A percentile compares a stretch with the other conserved stretches of the same genome.
Conservation (phyloP, 306 rosid genomes). For the Purshia tridentata region DNA sequence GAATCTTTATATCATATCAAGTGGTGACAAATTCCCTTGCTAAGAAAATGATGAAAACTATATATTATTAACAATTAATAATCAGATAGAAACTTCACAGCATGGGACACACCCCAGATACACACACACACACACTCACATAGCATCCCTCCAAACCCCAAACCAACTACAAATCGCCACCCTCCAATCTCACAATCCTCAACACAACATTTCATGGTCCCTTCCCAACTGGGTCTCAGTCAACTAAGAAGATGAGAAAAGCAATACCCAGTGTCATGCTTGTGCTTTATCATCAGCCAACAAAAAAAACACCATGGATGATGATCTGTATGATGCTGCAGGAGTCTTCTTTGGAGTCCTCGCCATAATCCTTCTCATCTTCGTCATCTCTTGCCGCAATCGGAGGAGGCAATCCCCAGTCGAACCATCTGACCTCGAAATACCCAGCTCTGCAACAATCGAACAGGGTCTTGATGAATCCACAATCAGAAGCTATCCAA, state of each 20-base stretch:
- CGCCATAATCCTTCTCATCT: slow-evolving; percentile 7
- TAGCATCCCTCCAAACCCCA: background rate
- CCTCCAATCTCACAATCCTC: background rate
- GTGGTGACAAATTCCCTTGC: too few species aligned
- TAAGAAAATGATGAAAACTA: background rate
- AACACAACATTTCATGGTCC: background rate
- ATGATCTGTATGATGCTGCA: slow-evolving; percentile 11
- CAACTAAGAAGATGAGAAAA: background rate
- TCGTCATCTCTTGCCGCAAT: background rate
- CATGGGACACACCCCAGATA: slow-evolving; percentile 5
- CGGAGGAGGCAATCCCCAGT: slow-evolving; percentile 5
- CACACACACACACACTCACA: too few species aligned
- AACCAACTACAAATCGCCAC: background rate
- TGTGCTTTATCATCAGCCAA: background rate
- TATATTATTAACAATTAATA: background rate
- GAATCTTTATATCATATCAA: too few species aligned
- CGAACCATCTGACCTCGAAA: background rate
- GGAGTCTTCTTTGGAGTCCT: slow-evolving; percentile 6
- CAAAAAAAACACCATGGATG: background rate
- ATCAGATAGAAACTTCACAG: slow-evolving; percentile 17
- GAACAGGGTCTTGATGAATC: slow-evolving; percentile 20
- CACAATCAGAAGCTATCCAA: slow-evolving; percentile 12
- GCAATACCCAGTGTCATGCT: background rate
- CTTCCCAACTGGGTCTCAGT: background rate
- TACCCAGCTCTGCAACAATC: background rate